Conservation (phyloP, 2,329 filamentous ascomycete species). For the Colletotrichum sublineola region DNA sequence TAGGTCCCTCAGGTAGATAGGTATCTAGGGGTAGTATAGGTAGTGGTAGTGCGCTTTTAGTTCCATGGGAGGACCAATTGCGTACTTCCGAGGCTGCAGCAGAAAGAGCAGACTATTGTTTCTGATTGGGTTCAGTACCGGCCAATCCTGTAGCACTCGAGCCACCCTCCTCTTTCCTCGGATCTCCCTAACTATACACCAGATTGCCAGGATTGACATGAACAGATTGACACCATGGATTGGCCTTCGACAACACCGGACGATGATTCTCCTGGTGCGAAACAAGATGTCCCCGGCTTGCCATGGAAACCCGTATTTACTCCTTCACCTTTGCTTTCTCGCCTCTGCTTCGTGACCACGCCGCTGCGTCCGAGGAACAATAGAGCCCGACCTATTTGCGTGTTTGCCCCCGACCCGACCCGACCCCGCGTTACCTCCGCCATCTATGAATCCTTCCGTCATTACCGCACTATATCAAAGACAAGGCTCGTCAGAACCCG, state of each 20-base stretch:
- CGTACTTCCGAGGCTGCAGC: slow-evolving; percentile 24
- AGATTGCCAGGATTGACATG: slow-evolving; percentile 38
- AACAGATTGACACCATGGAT: slow-evolving; percentile 37
- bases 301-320: not conserved
- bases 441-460: slow-evolving; percentile 11
- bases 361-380: not conserved
- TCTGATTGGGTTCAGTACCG: slow-evolving; percentile 41
- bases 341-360: not conserved
- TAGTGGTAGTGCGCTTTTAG: not conserved
- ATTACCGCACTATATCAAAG: slow-evolving; percentile 36
- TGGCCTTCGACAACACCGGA: slow-evolving; percentile 35
- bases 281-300: slow-evolving; percentile 27
- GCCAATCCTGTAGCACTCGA: slow-evolving; percentile 40
- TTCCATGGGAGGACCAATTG: not conserved
- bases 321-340: not conserved
- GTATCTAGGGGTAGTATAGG: no score
- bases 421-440: not conserved
- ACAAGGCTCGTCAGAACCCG: slow-evolving; percentile 15
- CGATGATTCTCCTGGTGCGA: slow-evolving; percentile 36
- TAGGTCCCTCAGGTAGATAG: no score
- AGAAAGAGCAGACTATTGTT: slow-evolving; percentile 41
- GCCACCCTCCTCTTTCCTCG: slow-evolving; percentile 31
- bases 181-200: slow-evolving; percentile 5
- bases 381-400: not conserved
- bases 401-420: not conserved